These are phyloP conservation scores for Puccinia brachypodii DNA, from an alignment of 1,284 basidiomycete species.

Conservation along the genomic window DNA sequence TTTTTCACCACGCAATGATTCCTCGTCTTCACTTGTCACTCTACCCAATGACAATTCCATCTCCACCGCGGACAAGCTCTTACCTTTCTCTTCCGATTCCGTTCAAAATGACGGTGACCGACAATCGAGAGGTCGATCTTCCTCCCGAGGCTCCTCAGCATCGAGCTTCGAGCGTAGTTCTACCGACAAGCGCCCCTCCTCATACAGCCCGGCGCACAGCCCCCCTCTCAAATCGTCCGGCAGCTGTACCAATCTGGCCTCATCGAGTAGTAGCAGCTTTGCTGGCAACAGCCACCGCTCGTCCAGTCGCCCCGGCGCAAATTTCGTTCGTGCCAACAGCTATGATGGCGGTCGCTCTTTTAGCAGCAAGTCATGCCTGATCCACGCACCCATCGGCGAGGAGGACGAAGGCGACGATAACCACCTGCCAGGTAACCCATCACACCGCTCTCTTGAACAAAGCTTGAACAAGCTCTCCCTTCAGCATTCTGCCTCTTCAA, in stretches of 20 bases:
- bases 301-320: background rate
- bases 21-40: conserved; percentile 22
- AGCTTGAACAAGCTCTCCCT: background rate
- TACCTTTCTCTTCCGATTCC: background rate
- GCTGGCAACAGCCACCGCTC: background rate
- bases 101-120: conserved; percentile 25
- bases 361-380: conserved; percentile 8
- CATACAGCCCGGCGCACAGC: conserved; percentile 38
- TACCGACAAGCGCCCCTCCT: conserved; percentile 37
- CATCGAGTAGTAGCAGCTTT: background rate
- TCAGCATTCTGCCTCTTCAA: background rate
- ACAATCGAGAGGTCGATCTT: conserved; percentile 35
- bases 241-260: background rate
- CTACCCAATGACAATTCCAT: conserved; percentile 1
- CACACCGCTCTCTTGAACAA: background rate
- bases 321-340: background rate
- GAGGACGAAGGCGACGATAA: conserved; percentile 29
- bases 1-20: conserved; percentile 33
- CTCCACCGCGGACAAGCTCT: background rate
- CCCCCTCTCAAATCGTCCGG: conserved; percentile 18
- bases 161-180: conserved; percentile 45
- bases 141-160: conserved; percentile 44
- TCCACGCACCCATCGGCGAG: conserved; percentile 31
- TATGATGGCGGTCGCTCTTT: conserved; percentile 11
- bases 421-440: background rate